Base-by-base conservation (phyloP, 345 rosid genomes). In the Sisymbrium altissimum region DNA sequence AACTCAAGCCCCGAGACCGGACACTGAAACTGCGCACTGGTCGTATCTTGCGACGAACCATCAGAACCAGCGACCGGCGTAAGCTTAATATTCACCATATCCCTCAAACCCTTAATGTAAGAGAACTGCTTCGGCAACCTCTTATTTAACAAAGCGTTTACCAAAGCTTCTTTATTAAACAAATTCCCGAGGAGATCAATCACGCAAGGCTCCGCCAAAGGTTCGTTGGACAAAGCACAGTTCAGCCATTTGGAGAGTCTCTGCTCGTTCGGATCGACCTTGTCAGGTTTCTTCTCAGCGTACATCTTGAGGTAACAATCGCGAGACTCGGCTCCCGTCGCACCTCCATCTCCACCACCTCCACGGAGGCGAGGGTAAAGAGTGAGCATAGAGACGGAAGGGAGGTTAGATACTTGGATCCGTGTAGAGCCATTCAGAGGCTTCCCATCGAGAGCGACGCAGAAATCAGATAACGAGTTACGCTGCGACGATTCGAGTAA, bases 291-390 rank as follows among this genome's bases (percentile, higher is more conserved):
- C 77, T 84, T 90, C 74, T 81, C 98, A 0, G 98, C 99, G 77
- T 95, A 92, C 98, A 90, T 92, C 49, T 95, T 95, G 66, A 95
- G 96, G 62, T 95, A 95, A 72, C 98, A 95, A 77, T 95, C 96
- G 2, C 97, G 96, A 19, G 98, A 92, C 81, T 89, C 96, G 0
- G 98, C 98, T 10, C 98, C 98, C 0, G 99, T 95, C 3, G 98
- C 94, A 9, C 99, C 99, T n/a, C 99, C 99, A 81, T 95, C 99
- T 15, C 99, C 99, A 1, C 99, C 98, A 17, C 99, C 98, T 13
- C 92, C 99, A 11, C 29, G 77, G 76, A 89, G 82, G 27, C 92
- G 91, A 29, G 84, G 76, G 45, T 56, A 79, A 15, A 95, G 68
- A 21, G 79, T 27, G 43, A 92, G 85, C 35, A 89, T 87, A 6